phyloP scores from a whole-genome alignment of 1,139 yeast species.

The Magnusiomyces ingens region DNA sequence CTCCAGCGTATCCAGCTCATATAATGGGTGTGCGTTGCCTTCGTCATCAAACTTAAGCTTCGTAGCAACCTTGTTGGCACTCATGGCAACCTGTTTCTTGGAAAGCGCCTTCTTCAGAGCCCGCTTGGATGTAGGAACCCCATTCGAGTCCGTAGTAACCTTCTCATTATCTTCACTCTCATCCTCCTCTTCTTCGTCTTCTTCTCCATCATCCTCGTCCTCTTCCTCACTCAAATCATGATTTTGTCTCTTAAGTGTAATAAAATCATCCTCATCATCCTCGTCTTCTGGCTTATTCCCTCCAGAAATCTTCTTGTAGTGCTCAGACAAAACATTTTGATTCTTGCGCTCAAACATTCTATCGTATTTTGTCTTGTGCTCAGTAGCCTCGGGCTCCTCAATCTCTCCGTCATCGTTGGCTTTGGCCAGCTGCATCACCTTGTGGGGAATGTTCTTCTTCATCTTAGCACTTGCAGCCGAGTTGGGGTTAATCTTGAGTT shows the following conservation, averaged over 20 bases:
- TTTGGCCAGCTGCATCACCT: conserved; percentile 49
- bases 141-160: conserved; percentile 42
- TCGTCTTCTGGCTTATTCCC: conserved; percentile 23
- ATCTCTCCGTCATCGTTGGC: conserved; percentile 50
- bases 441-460: conserved; percentile 74
- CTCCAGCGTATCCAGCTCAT: conserved; percentile 85
- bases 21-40: conserved; percentile 81
- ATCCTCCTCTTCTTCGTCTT: conserved; percentile 67
- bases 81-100: conserved; percentile 54
- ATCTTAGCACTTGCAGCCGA: conserved; percentile 50
- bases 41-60: conserved; percentile 89
- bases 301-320: conserved; percentile 57
- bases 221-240: conserved; percentile 69
- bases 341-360: conserved; percentile 93
- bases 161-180: conserved; percentile 43
- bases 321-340: conserved; percentile 87
- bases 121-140: conserved; percentile 67
- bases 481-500: conserved; percentile 61
- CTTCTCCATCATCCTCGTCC: conserved; percentile 66
- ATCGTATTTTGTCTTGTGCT: conserved; percentile 82
- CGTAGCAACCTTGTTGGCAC: conserved; percentile 52
- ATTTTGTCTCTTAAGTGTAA: conserved; percentile 70
- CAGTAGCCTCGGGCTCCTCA: conserved; percentile 32
- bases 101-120: conserved; percentile 84
- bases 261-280: conserved; percentile 65